These are phyloP conservation scores for Gorgonomyces haynaldii DNA, from an alignment of 192 early-diverging fungal genomes.

Conservation along the genomic window DNA sequence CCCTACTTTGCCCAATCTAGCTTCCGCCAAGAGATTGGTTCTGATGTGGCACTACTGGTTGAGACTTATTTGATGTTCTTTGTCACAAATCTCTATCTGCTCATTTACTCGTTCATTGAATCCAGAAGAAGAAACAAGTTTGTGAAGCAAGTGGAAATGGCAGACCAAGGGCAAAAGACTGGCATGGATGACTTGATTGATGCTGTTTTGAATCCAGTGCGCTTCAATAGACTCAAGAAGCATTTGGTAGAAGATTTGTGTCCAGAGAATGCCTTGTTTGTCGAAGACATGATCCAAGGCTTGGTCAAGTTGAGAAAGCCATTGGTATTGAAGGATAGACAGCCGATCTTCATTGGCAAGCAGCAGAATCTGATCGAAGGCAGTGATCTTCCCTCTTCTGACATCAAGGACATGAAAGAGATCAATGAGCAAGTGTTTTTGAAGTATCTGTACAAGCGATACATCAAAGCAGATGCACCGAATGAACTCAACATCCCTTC, in stretches of 20 bases:
- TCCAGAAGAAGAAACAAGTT: neutral
- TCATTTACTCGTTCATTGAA: neutral
- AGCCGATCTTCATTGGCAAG: neutral
- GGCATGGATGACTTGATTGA: conserved; percentile 5
- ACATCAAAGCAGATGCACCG: neutral
- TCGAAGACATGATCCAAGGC: conserved; percentile 1
- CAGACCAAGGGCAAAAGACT: neutral
- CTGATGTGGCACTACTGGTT: neutral
- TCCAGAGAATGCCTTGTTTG: conserved; percentile 4
- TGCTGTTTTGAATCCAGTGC: neutral
- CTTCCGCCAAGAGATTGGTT: neutral
- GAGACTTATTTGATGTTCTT: neutral
- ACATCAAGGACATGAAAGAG: conserved; percentile 2
- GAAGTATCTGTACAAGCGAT: conserved; percentile 3
- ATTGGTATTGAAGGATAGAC: neutral
- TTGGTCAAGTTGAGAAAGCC: neutral
- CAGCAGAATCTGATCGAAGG: neutral
- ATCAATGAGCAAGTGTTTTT: conserved; percentile 1
- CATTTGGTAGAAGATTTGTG: conserved; percentile 1
- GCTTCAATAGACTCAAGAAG: conserved; percentile 2
- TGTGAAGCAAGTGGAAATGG: neutral
- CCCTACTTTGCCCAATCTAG: neutral
- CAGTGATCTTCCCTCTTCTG: neutral
- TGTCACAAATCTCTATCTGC: neutral
- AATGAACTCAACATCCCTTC: conserved; percentile 3